phyloP scores from a whole-genome alignment of 2,329 filamentous ascomycete species.

The Cordyceps cicadae region DNA sequence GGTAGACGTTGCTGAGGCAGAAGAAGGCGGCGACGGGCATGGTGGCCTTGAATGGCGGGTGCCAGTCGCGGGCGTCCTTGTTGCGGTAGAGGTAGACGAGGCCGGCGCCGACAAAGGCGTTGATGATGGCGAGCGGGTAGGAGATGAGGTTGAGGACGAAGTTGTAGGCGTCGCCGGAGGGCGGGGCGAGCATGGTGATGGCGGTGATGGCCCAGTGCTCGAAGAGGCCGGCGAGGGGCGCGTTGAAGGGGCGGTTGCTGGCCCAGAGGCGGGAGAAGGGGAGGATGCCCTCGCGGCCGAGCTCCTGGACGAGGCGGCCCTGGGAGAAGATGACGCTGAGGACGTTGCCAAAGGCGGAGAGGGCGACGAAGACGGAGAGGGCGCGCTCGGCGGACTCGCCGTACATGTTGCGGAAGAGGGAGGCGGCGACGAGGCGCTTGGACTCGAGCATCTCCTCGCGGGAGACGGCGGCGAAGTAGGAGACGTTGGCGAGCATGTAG shows the following conservation, averaged over 20 bases:
- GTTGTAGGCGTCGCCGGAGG: slow-evolving; percentile 59
- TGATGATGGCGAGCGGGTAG: slow-evolving; percentile 53
- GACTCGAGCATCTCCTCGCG: slow-evolving; percentile 44
- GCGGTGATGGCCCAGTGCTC: slow-evolving; percentile 57
- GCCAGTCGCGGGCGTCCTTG: slow-evolving; percentile 40
- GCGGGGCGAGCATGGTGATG: slow-evolving; percentile 58
- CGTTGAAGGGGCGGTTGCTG: slow-evolving; percentile 55
- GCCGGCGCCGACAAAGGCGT: slow-evolving; percentile 44
- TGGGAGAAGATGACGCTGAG: slow-evolving; percentile 61
- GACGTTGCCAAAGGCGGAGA: slow-evolving; percentile 61
- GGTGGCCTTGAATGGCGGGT: slow-evolving; percentile 46
- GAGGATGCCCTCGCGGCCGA: slow-evolving; percentile 58
- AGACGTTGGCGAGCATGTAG: slow-evolving; percentile 60
- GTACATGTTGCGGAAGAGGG: slow-evolving; percentile 49
- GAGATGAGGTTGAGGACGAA: slow-evolving; percentile 56
- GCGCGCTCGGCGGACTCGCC: slow-evolving; percentile 47
- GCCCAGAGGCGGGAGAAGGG: slow-evolving; percentile 56
- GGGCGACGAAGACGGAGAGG: slow-evolving; percentile 56
- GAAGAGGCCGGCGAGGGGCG: slow-evolving; percentile 51
- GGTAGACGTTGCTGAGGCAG: slow-evolving; percentile 52
- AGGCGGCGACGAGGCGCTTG: slow-evolving; percentile 44
- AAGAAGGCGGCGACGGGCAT: slow-evolving; percentile 50
- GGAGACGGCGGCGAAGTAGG: slow-evolving; percentile 54
- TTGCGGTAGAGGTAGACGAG: slow-evolving; percentile 46
- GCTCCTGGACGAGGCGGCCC: slow-evolving; percentile 56